phyloP scores from a whole-genome alignment of 345 rosid species.

The Camelina sativa region DNA sequence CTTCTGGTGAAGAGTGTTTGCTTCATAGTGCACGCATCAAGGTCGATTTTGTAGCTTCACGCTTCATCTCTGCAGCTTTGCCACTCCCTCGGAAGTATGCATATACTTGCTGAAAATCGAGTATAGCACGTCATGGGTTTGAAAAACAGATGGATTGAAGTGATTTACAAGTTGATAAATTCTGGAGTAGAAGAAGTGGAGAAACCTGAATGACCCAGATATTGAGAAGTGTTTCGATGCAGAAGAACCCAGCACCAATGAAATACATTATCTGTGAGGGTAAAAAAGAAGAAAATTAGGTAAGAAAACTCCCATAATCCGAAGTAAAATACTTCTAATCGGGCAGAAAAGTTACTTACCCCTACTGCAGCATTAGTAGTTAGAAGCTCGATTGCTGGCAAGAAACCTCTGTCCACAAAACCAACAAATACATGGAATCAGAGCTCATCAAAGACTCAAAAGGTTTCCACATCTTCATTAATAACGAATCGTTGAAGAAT shows the following conservation, averaged over 20 bases:
- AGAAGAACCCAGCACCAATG: conserved; percentile 79
- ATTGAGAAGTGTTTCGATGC: conserved; percentile 77
- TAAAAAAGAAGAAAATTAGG: conserved; percentile 1
- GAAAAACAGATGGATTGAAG: conserved; percentile 5
- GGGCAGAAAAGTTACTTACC: conserved; percentile 51
- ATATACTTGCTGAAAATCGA: conserved; percentile 81
- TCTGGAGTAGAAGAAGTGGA: conserved; percentile 27
- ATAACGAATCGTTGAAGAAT: neutral
- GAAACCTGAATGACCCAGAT: conserved; percentile 97
- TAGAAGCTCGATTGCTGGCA: conserved; percentile 85
- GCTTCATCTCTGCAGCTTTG: conserved; percentile 85
- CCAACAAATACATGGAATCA: conserved; percentile 34
- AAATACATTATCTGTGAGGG: conserved; percentile 74
- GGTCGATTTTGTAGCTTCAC: conserved; percentile 66
- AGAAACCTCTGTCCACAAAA: conserved; percentile 71
- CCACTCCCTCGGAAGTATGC: conserved; percentile 93
- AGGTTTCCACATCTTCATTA: neutral
- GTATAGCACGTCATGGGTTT: conserved; percentile 16
- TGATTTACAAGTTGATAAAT: conserved; percentile 5
- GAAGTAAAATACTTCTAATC: conserved; percentile 6
- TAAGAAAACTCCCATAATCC: conserved; percentile 10
- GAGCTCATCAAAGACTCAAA: conserved; percentile 25
- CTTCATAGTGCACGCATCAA: conserved; percentile 73
- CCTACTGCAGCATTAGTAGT: conserved; percentile 59
- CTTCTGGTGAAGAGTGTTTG: conserved; percentile 23